phyloP scores from a whole-genome alignment of 2,329 filamentous ascomycete species.

The Ascochyta koolunga region DNA sequence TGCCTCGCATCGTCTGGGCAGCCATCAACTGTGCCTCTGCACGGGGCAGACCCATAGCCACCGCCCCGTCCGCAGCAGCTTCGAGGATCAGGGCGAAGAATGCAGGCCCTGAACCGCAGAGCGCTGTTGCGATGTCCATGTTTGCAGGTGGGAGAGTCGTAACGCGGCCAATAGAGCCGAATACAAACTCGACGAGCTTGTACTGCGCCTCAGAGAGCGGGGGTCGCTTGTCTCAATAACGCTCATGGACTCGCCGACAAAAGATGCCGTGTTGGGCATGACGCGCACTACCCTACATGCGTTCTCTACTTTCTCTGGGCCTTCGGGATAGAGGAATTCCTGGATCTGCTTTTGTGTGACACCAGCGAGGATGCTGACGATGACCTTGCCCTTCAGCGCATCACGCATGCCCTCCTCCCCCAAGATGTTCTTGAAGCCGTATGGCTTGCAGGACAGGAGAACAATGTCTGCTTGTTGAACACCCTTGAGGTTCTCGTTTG shows the following conservation, averaged over 20 bases:
- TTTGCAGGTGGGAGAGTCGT: constrained; percentile 68
- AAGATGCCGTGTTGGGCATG: constrained; percentile 83
- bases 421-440: constrained; percentile 73
- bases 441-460: constrained; percentile 80
- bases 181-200: constrained; percentile 74
- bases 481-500: constrained; percentile 73
- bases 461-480: constrained; percentile 73
- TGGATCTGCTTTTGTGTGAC: constrained; percentile 73
- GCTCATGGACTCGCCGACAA: constrained; percentile 81
- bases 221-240: constrained; percentile 70
- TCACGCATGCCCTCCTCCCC: constrained; percentile 70
- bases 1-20: constrained; percentile 77
- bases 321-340: constrained; percentile 63
- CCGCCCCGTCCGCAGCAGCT: constrained; percentile 75
- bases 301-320: constrained; percentile 50
- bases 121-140: constrained; percentile 76
- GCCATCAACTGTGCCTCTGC: constrained; percentile 78
- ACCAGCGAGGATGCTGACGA: constrained; percentile 82
- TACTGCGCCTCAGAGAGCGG: constrained; percentile 62
- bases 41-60: constrained; percentile 77
- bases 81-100: constrained; percentile 79
- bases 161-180: constrained; percentile 74
- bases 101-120: constrained; percentile 76
- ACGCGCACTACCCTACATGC: constrained; percentile 73
- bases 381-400: constrained; percentile 77